These are phyloP conservation scores for Solanum acaule DNA, from an alignment of 257 asterid species.

Conservation along the genomic window DNA sequence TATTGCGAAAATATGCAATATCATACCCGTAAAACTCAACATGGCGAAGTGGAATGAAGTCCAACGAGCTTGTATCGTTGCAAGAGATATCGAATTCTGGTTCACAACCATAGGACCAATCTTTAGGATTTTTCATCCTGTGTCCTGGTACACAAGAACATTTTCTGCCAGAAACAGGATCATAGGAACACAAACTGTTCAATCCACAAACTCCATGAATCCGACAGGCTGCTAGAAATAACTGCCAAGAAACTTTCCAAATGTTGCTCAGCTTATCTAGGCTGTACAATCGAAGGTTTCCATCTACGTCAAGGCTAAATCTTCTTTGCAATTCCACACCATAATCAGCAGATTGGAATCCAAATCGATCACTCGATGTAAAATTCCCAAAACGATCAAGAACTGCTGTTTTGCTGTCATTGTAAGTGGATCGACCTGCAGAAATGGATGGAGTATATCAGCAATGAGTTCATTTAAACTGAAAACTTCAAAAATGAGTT, in stretches of 20 bases:
- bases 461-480: background rate
- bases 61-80: background rate
- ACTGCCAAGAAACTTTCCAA: conserved; percentile 35
- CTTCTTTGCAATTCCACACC: conserved; percentile 11
- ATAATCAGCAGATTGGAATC: conserved; percentile 4
- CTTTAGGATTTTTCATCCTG: conserved; percentile 14
- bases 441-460: background rate
- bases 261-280: background rate
- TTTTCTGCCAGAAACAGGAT: background rate
- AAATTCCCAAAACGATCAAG: conserved; percentile 15
- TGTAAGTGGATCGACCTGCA: conserved; percentile 12
- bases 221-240: conserved; percentile 1
- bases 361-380: conserved; percentile 2
- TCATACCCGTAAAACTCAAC: conserved; percentile 33
- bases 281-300: conserved; percentile 23
- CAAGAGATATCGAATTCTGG: conserved; percentile 16
- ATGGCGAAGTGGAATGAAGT: conserved; percentile 8
- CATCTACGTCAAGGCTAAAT: conserved; percentile 25
- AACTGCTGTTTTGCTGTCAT: conserved; percentile 9
- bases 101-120: conserved; percentile 32
- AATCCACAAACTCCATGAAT: conserved; percentile 34
- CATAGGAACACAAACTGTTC: conserved; percentile 20
- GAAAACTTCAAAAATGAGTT: background rate
- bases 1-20: conserved; percentile 2
- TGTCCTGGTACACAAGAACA: conserved; percentile 34